Evolutionary conservation across 2,329 filamentous ascomycete genomes (phyloP), one percentile per base, ranked within the genome.

Genomic region (Ophiostoma fasciatum): DNA sequence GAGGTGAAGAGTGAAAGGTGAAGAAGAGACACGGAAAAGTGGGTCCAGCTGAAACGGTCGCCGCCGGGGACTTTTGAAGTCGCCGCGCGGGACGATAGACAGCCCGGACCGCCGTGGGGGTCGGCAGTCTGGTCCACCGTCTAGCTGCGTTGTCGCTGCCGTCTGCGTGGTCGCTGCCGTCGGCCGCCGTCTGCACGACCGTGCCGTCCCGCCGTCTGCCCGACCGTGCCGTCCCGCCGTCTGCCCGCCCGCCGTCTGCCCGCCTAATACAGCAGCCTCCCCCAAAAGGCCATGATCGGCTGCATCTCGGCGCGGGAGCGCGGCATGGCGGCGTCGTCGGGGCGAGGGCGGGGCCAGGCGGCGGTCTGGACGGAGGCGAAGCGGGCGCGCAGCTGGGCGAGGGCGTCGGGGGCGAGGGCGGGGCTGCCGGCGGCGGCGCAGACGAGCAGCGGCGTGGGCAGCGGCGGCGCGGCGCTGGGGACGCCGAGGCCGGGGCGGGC

Each of bases 201-300:
- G n/a, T n/a, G n/a, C n/a, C n/a, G n/a, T n/a, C n/a, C n/a, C n/a
- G n/a, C n/a, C n/a, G n/a, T n/a, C n/a, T n/a, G n/a, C n/a, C n/a
- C n/a, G n/a, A n/a, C n/a, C n/a, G n/a, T n/a, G n/a, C n/a, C n/a
- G n/a, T n/a, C n/a, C n/a, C n/a, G n/a, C n/a, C n/a, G n/a, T n/a
- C n/a, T n/a, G n/a, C n/a, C n/a, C n/a, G n/a, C n/a, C n/a, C n/a
- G n/a, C n/a, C n/a, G n/a, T n/a, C n/a, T n/a, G n/a, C n/a, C n/a
- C n/a, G n/a, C n/a, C n/a, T n/a, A n/a, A n/a, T n/a, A n/a, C n/a
- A n/a, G n/a, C n/a, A n/a, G 67, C 34, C 78, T 68, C 0, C 78
- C 77, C 48, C 85, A 69, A 48, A 78, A 94, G 50, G 79, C 73
- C 84, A 94, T 94, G 41, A 94, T 69, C 1, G 87, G 85, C 49